Evolutionary conservation across 108 stramenopile species (phyloP).

Genomic region (Nitzschia putrida): DNA sequence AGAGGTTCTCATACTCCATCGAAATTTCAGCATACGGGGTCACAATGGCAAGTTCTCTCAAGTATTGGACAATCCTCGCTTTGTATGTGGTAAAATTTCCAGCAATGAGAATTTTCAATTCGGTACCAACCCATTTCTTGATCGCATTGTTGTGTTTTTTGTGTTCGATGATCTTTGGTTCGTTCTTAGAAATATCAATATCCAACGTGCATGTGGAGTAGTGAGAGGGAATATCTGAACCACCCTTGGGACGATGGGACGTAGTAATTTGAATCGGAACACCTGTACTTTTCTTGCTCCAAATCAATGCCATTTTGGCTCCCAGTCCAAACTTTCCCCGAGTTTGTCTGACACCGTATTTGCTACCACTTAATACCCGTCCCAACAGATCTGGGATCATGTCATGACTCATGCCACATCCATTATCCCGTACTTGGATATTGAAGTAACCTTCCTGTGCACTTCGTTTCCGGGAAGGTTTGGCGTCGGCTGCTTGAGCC

Average conservation of each 20-base stretch:
- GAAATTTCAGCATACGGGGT: slow-evolving; percentile 91
- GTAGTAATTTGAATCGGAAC: slow-evolving; percentile 84
- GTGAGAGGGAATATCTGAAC: slow-evolving; percentile 34
- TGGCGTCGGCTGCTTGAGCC: slow-evolving; percentile 3
- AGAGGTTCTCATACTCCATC: slow-evolving; percentile 64
- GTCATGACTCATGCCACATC: slow-evolving; percentile 93
- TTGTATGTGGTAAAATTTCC: slow-evolving; percentile 94
- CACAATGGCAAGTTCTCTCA: slow-evolving; percentile 95
- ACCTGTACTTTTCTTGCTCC: slow-evolving; percentile 93
- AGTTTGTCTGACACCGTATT: slow-evolving; percentile 95
- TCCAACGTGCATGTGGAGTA: slow-evolving; percentile 84
- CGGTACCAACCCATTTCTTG: slow-evolving; percentile 81
- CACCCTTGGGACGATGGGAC: slow-evolving; percentile 51
- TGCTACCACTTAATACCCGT: slow-evolving; percentile 88
- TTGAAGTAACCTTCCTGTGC: slow-evolving; percentile 79
- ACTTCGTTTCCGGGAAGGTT: slow-evolving; percentile 24
- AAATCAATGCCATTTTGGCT: slow-evolving; percentile 98
- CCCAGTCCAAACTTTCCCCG: slow-evolving; percentile 94
- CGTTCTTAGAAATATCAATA: slow-evolving; percentile 94
- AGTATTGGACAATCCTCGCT: slow-evolving; percentile 84
- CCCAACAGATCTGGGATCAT: slow-evolving; percentile 91
- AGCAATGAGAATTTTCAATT: slow-evolving; percentile 82
- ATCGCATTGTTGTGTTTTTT: slow-evolving; percentile 57
- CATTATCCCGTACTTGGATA: slow-evolving; percentile 90
- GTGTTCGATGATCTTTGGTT: slow-evolving; percentile 82